Percentiles rank a stretch among this genome's conserved stretches.
Evolutionary conservation across 108 stramenopile species (phyloP).

Genomic region (Epithemia pelagica): DNA sequence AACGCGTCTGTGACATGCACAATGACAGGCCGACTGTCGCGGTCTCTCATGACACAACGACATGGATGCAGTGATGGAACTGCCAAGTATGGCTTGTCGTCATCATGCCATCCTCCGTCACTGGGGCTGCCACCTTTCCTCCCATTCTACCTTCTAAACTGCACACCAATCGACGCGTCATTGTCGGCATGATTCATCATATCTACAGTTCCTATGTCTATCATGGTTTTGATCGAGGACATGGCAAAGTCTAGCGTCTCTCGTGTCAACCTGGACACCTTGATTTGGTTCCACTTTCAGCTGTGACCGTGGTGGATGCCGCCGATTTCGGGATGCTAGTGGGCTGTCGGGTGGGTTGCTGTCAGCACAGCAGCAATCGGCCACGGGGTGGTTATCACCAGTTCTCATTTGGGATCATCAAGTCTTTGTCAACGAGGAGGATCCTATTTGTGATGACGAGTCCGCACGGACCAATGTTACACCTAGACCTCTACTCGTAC

Average conservation of each 20-base stretch:
- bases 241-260: conserved; percentile 82
- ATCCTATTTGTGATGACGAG: background rate
- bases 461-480: background rate
- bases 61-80: too few species aligned
- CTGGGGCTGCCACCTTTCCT: conserved; percentile 16
- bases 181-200: conserved; percentile 71
- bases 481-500: too few species aligned
- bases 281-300: conserved; percentile 69
- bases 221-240: conserved; percentile 79
- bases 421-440: background rate
- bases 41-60: too few species aligned
- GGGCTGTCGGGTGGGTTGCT: conserved; percentile 83
- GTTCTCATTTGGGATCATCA: background rate
- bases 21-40: too few species aligned
- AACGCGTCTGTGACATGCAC: too few species aligned
- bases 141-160: conserved; percentile 54
- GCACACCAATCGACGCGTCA: conserved; percentile 40
- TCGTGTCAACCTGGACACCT: conserved; percentile 71
- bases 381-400: conserved; percentile 37
- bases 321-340: conserved; percentile 84
- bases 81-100: too few species aligned
- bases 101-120: too few species aligned
- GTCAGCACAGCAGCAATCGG: conserved; percentile 85
- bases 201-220: conserved; percentile 88
- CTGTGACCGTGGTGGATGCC: conserved; percentile 86